Evolutionary conservation across 805 yeast genomes (phyloP), one percentile per base, ranked within the genome.

Genomic region (Torulaspora maleeae): DNA sequence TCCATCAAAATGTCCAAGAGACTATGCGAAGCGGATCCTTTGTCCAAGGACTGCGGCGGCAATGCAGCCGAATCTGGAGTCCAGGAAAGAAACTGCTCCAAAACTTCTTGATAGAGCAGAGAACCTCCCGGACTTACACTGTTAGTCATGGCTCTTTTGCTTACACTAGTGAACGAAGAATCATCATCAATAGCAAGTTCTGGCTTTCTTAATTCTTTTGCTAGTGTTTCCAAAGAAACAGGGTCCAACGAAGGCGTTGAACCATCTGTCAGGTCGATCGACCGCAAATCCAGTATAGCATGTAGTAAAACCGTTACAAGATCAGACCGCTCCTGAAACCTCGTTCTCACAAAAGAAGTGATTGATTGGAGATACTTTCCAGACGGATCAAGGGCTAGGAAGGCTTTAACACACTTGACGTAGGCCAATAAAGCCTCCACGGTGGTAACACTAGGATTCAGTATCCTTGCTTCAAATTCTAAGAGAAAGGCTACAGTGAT

Each of bases 401-500:
- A 87, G 0, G 89, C 74, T 51, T 79, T 74, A 36, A 90, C 83
- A 1, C 90, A 79, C 12, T 80, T 77, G 3, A 85, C 79, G 58
- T 86, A 91, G 43, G 76, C 78, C 2, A 77, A 66, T 20, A 91
- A 75, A 6, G 88, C 80, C 41, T 82, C 86, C 4, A 75, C 73
- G 0, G 98, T 91, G 53, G 84, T 80, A 1, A 84, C 76, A 16
- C 96, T 95, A 3, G 95, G 83, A 55, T 87, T 93, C 16, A 90
- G 68, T 9, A 89, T 45, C 22, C 44, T 48, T 13, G 36, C 34
- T 27, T 58, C 52, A 41, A 63, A 61, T 27, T 44, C 48, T 3
- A 45, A 44, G 25, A 60, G 41, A 35, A 57, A 55, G 19, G 45
- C 49, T 1, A 50, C 44, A 3, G 55, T 47, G 6, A 61, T 39